A percentile compares a stretch with the other conserved stretches of the same genome.
Evolutionary conservation across 2,329 filamentous ascomycete genomes (phyloP).

Genomic region (Pseudocercospora cruenta): DNA sequence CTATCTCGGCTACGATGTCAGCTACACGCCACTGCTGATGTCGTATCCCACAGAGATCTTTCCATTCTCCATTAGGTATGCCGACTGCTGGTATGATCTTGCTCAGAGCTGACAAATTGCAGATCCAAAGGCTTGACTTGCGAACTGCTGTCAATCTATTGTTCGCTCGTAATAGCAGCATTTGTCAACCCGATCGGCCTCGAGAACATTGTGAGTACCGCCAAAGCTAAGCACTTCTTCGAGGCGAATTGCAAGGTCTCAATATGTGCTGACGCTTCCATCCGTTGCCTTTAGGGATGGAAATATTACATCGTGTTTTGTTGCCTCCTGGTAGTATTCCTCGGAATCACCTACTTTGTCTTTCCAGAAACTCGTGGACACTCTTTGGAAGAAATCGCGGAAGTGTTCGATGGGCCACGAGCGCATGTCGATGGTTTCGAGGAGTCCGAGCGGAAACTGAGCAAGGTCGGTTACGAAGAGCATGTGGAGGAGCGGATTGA

Average conservation of each 20-base stretch:
- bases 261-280: background rate
- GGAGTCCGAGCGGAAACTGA: conserved; percentile 18
- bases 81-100: background rate
- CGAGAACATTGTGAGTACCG: conserved; percentile 25
- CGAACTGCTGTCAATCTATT: conserved; percentile 33
- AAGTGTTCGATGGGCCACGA: conserved; percentile 44
- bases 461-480: conserved; percentile 23
- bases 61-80: conserved; percentile 25
- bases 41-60: conserved; percentile 33
- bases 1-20: conserved; percentile 30
- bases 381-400: conserved; percentile 50
- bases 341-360: conserved; percentile 34
- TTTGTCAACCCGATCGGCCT: conserved; percentile 46
- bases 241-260: background rate
- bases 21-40: conserved; percentile 29
- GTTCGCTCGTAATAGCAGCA: conserved; percentile 33
- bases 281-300: conserved; percentile 26
- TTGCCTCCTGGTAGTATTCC: conserved; percentile 41
- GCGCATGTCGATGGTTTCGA: conserved; percentile 15
- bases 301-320: conserved; percentile 37
- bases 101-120: background rate
- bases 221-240: background rate
- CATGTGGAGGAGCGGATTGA: conserved; percentile 28
- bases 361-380: conserved; percentile 37
- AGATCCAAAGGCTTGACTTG: conserved; percentile 33